Evolutionary conservation across 805 yeast genomes (phyloP).

Genomic region (Priceomyces melissophilus): DNA sequence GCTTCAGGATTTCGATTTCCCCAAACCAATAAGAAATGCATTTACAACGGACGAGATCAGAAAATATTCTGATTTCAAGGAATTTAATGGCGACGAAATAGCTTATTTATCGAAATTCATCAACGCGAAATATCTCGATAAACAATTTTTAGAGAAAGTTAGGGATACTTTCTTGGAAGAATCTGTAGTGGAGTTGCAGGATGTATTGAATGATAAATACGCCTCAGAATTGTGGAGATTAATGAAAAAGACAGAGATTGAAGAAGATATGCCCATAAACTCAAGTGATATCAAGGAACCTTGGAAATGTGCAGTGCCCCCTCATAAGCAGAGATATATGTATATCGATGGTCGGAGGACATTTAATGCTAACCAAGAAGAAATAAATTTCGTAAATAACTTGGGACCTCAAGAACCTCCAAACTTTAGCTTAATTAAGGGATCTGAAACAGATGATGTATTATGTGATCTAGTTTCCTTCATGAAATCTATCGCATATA

Average conservation of each 20-base stretch:
- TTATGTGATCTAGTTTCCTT: conserved; percentile 56
- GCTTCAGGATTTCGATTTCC: conserved; percentile 77
- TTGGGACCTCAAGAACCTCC: conserved; percentile 52
- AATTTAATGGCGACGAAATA: conserved; percentile 34
- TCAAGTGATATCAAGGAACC: conserved; percentile 59
- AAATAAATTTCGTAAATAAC: conserved; percentile 27
- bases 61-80: conserved; percentile 20
- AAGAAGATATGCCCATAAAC: conserved; percentile 54
- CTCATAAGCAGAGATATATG: conserved; percentile 85
- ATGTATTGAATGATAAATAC: conserved; percentile 57
- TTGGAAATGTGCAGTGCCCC: conserved; percentile 91
- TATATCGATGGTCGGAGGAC: conserved; percentile 66
- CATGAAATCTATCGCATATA: conserved; percentile 58
- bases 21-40: conserved; percentile 54
- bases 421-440: conserved; percentile 43
- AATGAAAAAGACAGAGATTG: conserved; percentile 59
- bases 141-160: conserved; percentile 40
- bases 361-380: conserved; percentile 29
- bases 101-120: conserved; percentile 52
- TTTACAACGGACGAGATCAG: conserved; percentile 38
- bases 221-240: conserved; percentile 44
- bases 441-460: conserved; percentile 28
- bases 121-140: conserved; percentile 45
- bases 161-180: conserved; percentile 57
- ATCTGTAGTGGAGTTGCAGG: conserved; percentile 64